Evolutionary conservation across 768 basidiomycete genomes (phyloP).

Genomic region (Amanita brunnescens): DNA sequence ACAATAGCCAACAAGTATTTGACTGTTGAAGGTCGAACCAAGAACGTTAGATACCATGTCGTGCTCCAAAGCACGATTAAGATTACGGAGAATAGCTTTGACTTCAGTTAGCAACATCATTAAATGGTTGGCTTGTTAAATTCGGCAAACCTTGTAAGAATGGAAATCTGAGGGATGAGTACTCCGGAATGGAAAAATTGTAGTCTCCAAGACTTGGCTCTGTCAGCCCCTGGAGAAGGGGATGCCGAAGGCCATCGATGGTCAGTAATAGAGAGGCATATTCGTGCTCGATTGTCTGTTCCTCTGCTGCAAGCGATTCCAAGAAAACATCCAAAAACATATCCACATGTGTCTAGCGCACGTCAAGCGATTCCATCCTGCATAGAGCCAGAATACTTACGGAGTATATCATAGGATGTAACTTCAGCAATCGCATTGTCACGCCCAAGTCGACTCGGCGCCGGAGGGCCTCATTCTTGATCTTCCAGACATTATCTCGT

Average conservation of each 20-base stretch:
- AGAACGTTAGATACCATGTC: not conserved
- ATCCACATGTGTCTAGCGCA: constrained; percentile 21
- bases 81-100: constrained; percentile 38
- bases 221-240: constrained; percentile 31
- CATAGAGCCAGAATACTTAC: constrained; percentile 26
- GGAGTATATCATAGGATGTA: constrained; percentile 53
- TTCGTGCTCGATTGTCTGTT: constrained; percentile 46
- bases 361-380: constrained; percentile 21
- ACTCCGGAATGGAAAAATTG: constrained; percentile 22
- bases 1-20: constrained; percentile 31
- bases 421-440: constrained; percentile 43
- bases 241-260: constrained; percentile 48
- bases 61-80: constrained; percentile 24
- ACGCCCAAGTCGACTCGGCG: constrained; percentile 57
- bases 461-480: constrained; percentile 41
- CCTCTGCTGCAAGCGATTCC: constrained; percentile 37
- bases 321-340: constrained; percentile 47
- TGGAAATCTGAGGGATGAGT: constrained; percentile 23
- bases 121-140: not conserved
- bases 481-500: constrained; percentile 46
- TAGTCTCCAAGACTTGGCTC: constrained; percentile 17
- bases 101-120: not conserved
- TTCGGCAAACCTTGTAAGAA: constrained; percentile 19
- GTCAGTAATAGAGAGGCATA: constrained; percentile 50
- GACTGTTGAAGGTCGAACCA: constrained; percentile 21